Base-by-base conservation (phyloP, 2,329 filamentous ascomycete genomes). In the Podosphaera leucotricha region DNA sequence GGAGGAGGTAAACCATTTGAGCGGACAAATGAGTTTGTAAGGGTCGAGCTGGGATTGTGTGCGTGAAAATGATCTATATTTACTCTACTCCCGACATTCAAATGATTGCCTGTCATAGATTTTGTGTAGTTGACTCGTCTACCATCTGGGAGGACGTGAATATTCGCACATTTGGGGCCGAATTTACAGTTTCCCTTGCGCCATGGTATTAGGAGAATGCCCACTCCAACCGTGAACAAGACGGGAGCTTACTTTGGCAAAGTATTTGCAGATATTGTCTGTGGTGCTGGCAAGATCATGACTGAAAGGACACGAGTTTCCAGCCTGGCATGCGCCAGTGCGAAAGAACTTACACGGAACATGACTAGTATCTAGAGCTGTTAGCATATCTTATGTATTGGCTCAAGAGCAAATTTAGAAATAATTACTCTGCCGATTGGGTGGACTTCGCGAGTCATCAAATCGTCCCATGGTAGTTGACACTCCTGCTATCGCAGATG, bases 301-400 rank as follows among this genome's bases (percentile, higher is more conserved):
- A 55, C 85, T 83, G 64, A 95, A 98, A 36, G 90, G 90, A 65
- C 90, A 98, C 52, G 86, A 84, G 60, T 81, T 82, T 54, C 90
- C 90, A 46, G 90, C 90, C 70, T 95, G 87, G 62, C 90, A 98
- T 56, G 84, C 77, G 60, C 87, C 86, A 66, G 93, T 84, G 44
- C 85, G 78, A 64, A 90, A 98, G 79, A 98, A 98, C 70, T 95
- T 95, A 80, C 90, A 98, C 35, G 90, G 90, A 38, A 98, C 90
- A 66, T 95, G 90, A 49, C 86, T 80, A 16, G 90, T 93, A 62
- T 93, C 87, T 94, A 50, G 40, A 43, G 22, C 37, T 33, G 46
- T 51, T 30, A 52, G 46, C 41, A 47, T 39, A 18, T 22, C 22
- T n/a, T 16, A n/a, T 26, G 6, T 7, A 26, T 11, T 41, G 10